Evolutionary conservation across 2,329 filamentous ascomycete species (phyloP).

Genomic region (Ceratocystis albifundus): DNA sequence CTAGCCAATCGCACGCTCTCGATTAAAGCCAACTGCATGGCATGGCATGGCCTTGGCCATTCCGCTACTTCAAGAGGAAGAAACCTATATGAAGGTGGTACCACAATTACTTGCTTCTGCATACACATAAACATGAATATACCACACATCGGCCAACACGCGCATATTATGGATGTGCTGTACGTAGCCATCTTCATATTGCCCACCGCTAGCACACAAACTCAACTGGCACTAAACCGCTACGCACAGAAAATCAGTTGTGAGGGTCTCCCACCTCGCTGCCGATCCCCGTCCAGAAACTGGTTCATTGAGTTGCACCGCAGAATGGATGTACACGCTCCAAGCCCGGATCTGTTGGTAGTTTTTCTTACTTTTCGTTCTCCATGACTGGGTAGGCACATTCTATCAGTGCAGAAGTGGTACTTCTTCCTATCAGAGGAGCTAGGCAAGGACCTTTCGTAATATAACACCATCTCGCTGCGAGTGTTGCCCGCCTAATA

Average conservation of each 20-base stretch:
- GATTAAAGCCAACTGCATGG: too few species aligned
- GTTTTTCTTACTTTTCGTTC: background rate
- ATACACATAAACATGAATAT: background rate
- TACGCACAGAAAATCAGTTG: too few species aligned
- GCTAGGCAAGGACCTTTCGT: too few species aligned
- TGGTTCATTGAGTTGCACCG: background rate
- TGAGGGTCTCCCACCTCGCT: background rate
- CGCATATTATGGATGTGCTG: background rate
- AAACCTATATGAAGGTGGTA: background rate
- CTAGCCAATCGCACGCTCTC: too few species aligned
- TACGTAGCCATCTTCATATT: too few species aligned
- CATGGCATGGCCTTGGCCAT: background rate
- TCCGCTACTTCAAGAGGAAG: background rate
- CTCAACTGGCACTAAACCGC: too few species aligned
- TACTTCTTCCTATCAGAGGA: too few species aligned
- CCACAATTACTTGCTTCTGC: background rate
- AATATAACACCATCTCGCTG: too few species aligned
- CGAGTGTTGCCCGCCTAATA: too few species aligned
- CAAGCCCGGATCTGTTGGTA: background rate
- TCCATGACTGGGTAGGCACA: too few species aligned
- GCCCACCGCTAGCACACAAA: too few species aligned
- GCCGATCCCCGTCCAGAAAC: background rate
- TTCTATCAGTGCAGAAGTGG: too few species aligned
- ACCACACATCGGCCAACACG: background rate
- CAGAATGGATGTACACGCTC: background rate